Evolutionary conservation across 306 rosid genomes (phyloP).

Genomic region (Cucumis cinereus): DNA sequence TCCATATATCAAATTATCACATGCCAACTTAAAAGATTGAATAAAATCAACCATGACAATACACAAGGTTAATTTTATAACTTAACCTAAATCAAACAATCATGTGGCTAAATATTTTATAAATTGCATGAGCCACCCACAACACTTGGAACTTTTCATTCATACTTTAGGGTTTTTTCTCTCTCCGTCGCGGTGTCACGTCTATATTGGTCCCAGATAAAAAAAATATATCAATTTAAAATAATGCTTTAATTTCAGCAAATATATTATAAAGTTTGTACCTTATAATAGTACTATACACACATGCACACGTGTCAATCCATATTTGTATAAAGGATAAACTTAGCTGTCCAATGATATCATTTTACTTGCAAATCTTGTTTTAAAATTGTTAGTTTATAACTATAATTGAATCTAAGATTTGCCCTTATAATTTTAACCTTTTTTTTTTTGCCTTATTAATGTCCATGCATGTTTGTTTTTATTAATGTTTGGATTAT

Average conservation of each 20-base stretch:
- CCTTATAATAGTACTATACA: not conserved
- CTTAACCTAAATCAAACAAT: not conserved
- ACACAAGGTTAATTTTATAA: not conserved
- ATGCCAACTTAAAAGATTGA: too few relatives aligned
- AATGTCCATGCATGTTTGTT: not conserved
- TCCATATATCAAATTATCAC: too few relatives aligned
- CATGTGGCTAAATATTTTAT: not conserved
- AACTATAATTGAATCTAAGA: not conserved
- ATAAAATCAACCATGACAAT: too few relatives aligned
- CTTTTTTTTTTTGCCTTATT: not conserved
- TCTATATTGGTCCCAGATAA: not conserved
- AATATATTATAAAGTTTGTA: constrained; percentile 1
- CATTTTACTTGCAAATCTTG: constrained; percentile 3
- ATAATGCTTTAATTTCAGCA: not conserved
- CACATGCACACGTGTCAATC: not conserved
- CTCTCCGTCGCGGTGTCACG: not conserved
- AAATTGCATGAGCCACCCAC: not conserved
- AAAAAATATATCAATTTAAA: not conserved
- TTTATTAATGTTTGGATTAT: not conserved
- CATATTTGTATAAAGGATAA: not conserved
- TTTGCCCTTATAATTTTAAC: not conserved
- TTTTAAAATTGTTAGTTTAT: not conserved
- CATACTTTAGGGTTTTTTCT: not conserved
- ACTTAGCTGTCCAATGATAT: not conserved
- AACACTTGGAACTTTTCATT: not conserved